phyloP scores from a whole-genome alignment of 139 green algal species.

The Yamagishiella unicocca region DNA sequence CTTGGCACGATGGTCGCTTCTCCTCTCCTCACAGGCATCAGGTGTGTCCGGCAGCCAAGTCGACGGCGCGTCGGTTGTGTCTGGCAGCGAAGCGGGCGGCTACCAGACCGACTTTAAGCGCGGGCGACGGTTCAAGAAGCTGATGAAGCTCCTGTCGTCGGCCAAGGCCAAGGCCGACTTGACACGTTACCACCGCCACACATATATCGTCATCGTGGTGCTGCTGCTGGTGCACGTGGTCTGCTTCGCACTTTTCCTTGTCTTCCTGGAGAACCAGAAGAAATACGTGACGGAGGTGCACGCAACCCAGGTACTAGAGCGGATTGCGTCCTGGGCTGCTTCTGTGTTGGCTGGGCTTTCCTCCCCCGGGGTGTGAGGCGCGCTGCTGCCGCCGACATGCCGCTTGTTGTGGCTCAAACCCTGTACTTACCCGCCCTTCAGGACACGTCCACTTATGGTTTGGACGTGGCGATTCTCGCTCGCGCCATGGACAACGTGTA shows the following conservation, averaged over 20 bases:
- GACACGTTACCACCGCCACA: slow-evolving; percentile 43
- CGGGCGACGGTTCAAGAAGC: slow-evolving; percentile 56
- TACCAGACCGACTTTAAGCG: slow-evolving; percentile 64
- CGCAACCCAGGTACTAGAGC: slow-evolving; percentile 16
- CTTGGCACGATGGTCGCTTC: too few relatives aligned
- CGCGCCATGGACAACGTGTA: slow-evolving; percentile 46
- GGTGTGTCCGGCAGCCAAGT: slow-evolving; percentile 46
- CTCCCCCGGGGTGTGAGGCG: too few relatives aligned
- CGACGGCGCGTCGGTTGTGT: slow-evolving; percentile 27
- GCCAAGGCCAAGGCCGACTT: slow-evolving; percentile 47
- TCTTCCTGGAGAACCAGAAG: slow-evolving; percentile 47
- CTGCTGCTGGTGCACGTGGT: slow-evolving; percentile 50
- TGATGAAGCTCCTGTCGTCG: slow-evolving; percentile 46
- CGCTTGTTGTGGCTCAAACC: too few relatives aligned
- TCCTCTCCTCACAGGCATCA: slow-evolving; percentile 37
- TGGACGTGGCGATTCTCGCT: slow-evolving; percentile 9
- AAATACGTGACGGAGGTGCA: slow-evolving; percentile 48
- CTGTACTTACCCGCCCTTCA: background rate
- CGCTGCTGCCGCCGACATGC: too few relatives aligned
- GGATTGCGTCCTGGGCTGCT: too few relatives aligned
- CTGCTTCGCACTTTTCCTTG: slow-evolving; percentile 43
- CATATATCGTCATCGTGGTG: slow-evolving; percentile 28
- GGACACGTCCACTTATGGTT: background rate
- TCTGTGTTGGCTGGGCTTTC: too few relatives aligned
- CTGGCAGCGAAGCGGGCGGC: slow-evolving; percentile 49